These are phyloP conservation scores for Coemansia sp. DNA, from an alignment of 192 early-diverging fungal genomes.

Conservation along the genomic window DNA sequence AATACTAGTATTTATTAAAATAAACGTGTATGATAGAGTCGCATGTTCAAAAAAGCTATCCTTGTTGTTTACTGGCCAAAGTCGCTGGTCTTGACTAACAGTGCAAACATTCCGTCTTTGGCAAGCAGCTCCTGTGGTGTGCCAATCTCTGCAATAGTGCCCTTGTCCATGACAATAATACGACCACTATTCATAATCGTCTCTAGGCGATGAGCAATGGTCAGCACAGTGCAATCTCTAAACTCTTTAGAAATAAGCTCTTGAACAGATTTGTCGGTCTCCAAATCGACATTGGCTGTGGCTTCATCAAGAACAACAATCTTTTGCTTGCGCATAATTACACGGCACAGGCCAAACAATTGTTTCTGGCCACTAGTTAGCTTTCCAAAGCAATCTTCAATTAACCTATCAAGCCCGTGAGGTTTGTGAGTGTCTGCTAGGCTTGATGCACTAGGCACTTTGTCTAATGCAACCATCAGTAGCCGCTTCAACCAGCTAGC, in stretches of 20 bases:
- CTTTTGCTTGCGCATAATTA: constrained; percentile 58
- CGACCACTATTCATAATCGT: constrained; percentile 67
- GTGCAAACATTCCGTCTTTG: constrained; percentile 34
- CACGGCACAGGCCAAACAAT: constrained; percentile 64
- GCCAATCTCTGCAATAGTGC: constrained; percentile 65
- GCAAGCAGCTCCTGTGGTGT: constrained; percentile 61
- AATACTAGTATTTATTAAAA: too few relatives aligned
- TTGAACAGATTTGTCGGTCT: constrained; percentile 25
- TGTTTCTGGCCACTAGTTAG: constrained; percentile 62
- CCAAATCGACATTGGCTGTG: constrained; percentile 63
- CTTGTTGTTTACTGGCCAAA: constrained; percentile 9
- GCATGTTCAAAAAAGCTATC: background rate
- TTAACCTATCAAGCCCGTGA: background rate
- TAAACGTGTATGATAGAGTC: background rate
- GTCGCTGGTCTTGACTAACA: constrained; percentile 22
- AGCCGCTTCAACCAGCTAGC: too few relatives aligned
- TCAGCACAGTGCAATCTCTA: constrained; percentile 54
- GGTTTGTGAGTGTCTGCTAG: background rate
- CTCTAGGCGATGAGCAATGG: constrained; percentile 75
- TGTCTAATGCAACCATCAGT: too few relatives aligned
- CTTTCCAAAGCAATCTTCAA: constrained; percentile 28
- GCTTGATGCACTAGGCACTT: too few relatives aligned
- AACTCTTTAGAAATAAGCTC: constrained; percentile 58
- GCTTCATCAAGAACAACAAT: constrained; percentile 72
- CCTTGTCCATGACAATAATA: constrained; percentile 74